A percentile compares a stretch with the other conserved stretches of the same genome.
phyloP scores from a whole-genome alignment of 2,329 filamentous ascomycete genomes.

The Beauveria medogensis region DNA sequence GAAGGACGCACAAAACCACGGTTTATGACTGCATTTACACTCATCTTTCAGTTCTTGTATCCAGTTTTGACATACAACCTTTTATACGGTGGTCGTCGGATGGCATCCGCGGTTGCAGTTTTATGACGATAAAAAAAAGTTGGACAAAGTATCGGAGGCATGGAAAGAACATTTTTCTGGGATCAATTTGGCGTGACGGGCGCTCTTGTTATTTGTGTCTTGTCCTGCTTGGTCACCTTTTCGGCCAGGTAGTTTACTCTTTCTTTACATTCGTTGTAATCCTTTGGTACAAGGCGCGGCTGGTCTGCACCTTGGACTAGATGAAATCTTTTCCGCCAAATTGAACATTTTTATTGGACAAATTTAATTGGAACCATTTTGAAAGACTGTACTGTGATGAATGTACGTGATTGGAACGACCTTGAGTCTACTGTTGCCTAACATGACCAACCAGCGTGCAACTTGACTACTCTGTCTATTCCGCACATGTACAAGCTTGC shows the following conservation, averaged over 20 bases:
- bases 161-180: constrained; percentile 16
- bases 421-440: too few relatives aligned
- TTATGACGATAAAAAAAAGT: constrained; percentile 26
- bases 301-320: constrained; percentile 6
- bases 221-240: constrained; percentile 12
- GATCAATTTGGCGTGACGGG: constrained; percentile 21
- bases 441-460: too few relatives aligned
- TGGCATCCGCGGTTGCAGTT: constrained; percentile 9
- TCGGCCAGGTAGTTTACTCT: constrained; percentile 2
- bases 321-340: constrained; percentile 9
- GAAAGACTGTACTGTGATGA: not conserved
- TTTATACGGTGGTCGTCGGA: constrained; percentile 20
- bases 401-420: too few relatives aligned
- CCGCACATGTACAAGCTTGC: not conserved
- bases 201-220: constrained; percentile 17
- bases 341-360: constrained; percentile 8
- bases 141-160: constrained; percentile 17
- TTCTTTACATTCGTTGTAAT: constrained; percentile 17
- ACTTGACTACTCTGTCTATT: too few relatives aligned
- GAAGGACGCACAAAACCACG: constrained; percentile 6
- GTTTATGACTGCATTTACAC: constrained; percentile 15
- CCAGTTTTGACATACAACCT: constrained; percentile 28
- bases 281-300: constrained; percentile 8
- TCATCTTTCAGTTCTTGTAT: constrained; percentile 37
- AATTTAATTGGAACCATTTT: not conserved